Percentiles rank a stretch among this genome's conserved stretches.
Evolutionary conservation across 202 grass and related monocot genomes (phyloP).

Genomic region (Zoysia matrella): DNA sequence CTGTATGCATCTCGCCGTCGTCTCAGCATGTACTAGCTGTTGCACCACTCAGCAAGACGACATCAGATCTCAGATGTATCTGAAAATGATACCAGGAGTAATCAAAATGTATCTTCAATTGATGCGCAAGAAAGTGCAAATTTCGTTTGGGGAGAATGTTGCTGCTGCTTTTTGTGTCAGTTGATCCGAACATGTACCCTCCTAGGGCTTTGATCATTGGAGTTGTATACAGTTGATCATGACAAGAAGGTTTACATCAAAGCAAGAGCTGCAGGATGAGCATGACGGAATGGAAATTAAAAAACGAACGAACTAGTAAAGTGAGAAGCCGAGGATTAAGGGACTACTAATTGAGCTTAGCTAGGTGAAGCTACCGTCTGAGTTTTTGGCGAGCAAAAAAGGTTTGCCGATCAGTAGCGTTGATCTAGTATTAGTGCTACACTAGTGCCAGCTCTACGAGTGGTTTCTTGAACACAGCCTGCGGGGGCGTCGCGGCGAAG

Average conservation of each 20-base stretch:
- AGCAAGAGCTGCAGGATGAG: constrained; percentile 23
- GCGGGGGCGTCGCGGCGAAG: constrained; percentile 29
- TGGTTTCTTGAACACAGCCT: constrained; percentile 68
- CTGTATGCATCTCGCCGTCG: constrained; percentile 25
- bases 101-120: no score
- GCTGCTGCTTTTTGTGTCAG: constrained; percentile 12
- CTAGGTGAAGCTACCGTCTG: constrained; percentile 34
- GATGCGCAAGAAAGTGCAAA: background rate
- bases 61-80: constrained; percentile 12
- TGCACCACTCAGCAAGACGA: background rate
- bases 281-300: constrained; percentile 29
- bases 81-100: background rate
- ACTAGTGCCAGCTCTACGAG: constrained; percentile 57
- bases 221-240: constrained; percentile 43
- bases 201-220: constrained; percentile 26
- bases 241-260: constrained; percentile 46
- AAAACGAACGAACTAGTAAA: constrained; percentile 28
- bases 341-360: background rate
- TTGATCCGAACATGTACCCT: constrained; percentile 21
- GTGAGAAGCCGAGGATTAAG: constrained; percentile 35
- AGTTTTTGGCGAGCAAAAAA: constrained; percentile 29
- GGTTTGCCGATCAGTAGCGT: constrained; percentile 13
- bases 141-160: constrained; percentile 6
- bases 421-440: constrained; percentile 15
- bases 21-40: background rate